Percentiles rank a stretch among this genome's conserved stretches.
phyloP scores from a whole-genome alignment of 2,329 filamentous ascomycete species.

The Ophiosphaerella herpotricha region DNA sequence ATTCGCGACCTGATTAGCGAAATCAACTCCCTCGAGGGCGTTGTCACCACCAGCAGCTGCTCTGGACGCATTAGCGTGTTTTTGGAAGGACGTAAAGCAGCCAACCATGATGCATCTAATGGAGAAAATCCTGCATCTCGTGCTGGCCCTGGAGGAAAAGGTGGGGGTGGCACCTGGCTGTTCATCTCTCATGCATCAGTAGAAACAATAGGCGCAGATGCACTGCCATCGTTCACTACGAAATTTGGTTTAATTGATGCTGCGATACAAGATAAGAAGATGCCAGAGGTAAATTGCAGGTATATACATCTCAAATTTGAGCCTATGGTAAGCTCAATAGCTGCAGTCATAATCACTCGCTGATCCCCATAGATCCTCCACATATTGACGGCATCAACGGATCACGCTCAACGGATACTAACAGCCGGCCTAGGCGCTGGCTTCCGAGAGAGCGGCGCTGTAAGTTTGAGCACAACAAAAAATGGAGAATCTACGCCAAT shows the following conservation, averaged over 20 bases:
- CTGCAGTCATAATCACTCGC: constrained; percentile 9
- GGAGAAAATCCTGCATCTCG: constrained; percentile 36
- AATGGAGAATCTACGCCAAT: constrained; percentile 64
- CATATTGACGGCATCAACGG: constrained; percentile 74
- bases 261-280: constrained; percentile 1
- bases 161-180: constrained; percentile 76
- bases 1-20: constrained; percentile 77
- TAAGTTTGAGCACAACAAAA: constrained; percentile 60
- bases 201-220: constrained; percentile 19
- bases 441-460: constrained; percentile 86
- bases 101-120: constrained; percentile 4
- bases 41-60: constrained; percentile 93
- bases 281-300: constrained; percentile 40
- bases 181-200: constrained; percentile 85
- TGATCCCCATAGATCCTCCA: constrained; percentile 74
- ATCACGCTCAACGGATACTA: constrained; percentile 76
- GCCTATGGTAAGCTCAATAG: constrained; percentile 72
- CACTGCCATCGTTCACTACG: constrained; percentile 19
- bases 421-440: constrained; percentile 78
- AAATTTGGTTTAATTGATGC: constrained; percentile 47
- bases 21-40: constrained; percentile 74
- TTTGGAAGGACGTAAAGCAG: constrained; percentile 71
- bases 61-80: constrained; percentile 87
- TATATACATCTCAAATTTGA: constrained; percentile 89
- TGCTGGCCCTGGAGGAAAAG: constrained; percentile 79